Base-by-base conservation (phyloP, 148 eudicot species). In the Rhododendron molle region DNA sequence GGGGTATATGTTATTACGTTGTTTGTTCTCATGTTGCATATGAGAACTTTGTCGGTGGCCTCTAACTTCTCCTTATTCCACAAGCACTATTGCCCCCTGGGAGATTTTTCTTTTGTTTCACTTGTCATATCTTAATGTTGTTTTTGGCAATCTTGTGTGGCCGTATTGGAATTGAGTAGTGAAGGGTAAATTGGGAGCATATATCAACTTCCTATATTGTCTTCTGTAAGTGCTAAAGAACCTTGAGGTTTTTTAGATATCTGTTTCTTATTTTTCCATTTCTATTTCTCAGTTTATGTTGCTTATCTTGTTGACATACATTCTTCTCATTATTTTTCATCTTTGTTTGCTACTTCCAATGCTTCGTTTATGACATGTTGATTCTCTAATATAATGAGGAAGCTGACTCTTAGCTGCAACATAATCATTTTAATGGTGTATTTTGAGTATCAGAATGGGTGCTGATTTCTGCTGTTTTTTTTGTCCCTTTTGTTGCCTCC, bases 391-490 rank as follows among this genome's bases (percentile, higher is more conserved):
- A 20, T 4, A 32, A 72, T 72, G 21, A 13, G 47, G 50, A 14
- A 36, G 38, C 8, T 34, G 71, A 81, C 46, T 40, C 47, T 28
- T 56, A 81, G 83, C 26, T 30, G 56, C 46, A 54, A 32, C 10
- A 7, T 76, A 9, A 52, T 58, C 40, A 21, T 21, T 4, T 32
- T 81, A 21, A 32, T 83, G 20, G 8, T 69, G 6, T 44, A 26
- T 16, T 23, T 23, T 47, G 10, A 26, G 78, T 1, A 7, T n/a
- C 4, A 3, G 3, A 81, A 43, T 23, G 76, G 79, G 65, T 71
- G 56, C 72, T 87, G n/a, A 85, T 78, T 78, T 50, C n/a, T 69
- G 34, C 85, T 86, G 44, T 20, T 79, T 77, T 30, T 71, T 85
- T 60, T 54, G 20, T 21, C 5, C 3, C 36, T 13, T 54, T 58